Conservation (phyloP, 2,329 filamentous ascomycete genomes). For the Aspergillus udagawae region DNA sequence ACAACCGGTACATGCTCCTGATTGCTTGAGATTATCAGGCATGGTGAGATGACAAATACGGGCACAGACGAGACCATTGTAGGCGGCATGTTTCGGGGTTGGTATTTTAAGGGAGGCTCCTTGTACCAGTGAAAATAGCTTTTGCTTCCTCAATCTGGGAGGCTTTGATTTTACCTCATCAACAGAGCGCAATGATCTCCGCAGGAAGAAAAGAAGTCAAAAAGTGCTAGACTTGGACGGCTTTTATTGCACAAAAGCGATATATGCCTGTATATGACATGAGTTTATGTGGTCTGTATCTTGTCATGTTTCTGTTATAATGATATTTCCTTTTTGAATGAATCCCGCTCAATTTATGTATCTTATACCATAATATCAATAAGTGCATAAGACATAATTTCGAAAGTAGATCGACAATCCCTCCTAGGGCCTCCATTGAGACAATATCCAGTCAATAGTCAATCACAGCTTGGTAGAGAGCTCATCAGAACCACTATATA, state of each 20-base stretch:
- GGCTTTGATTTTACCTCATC: neutral
- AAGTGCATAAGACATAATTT: neutral
- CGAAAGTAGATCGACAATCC: no score
- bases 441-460: neutral
- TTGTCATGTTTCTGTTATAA: conserved; percentile 17
- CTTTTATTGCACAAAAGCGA: conserved; percentile 20
- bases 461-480: neutral
- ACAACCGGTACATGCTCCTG: neutral
- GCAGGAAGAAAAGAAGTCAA: conserved; percentile 4
- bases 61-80: neutral
- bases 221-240: conserved; percentile 23
- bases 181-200: neutral
- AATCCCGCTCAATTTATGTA: neutral
- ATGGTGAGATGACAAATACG: neutral
- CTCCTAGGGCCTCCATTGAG: neutral
- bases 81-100: neutral
- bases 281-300: conserved; percentile 21
- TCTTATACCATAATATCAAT: no score
- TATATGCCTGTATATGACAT: conserved; percentile 27
- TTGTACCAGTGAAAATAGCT: neutral
- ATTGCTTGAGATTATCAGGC: neutral
- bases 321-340: conserved; percentile 9
- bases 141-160: neutral
- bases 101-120: neutral
- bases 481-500: neutral